Conservation (phyloP, 2,329 filamentous ascomycete species). For the Verticillium klebahnii region DNA sequence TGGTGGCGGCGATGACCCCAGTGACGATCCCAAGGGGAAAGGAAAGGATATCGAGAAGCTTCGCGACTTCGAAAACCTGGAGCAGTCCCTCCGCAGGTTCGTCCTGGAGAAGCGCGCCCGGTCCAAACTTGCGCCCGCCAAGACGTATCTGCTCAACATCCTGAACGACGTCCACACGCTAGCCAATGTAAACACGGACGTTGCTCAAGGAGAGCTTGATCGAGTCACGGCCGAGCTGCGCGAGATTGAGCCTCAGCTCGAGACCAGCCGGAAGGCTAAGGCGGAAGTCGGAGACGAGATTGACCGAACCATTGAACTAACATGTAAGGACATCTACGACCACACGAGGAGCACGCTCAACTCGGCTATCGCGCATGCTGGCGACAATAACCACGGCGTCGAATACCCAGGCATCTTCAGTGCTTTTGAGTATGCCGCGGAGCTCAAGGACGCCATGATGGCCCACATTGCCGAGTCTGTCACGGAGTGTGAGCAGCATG, state of each 20-base stretch:
- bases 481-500: constrained; percentile 75
- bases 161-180: constrained; percentile 81
- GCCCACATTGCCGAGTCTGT: constrained; percentile 80
- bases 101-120: constrained; percentile 93
- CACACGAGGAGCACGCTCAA: constrained; percentile 73
- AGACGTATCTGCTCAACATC: constrained; percentile 92
- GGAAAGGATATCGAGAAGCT: constrained; percentile 86
- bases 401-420: constrained; percentile 81
- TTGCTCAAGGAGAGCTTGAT: constrained; percentile 79
- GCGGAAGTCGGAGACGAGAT: constrained; percentile 76
- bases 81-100: constrained; percentile 84
- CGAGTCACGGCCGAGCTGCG: constrained; percentile 76
- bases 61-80: constrained; percentile 83
- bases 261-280: constrained; percentile 76
- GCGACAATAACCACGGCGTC: constrained; percentile 73
- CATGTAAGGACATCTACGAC: constrained; percentile 80
- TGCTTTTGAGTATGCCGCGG: constrained; percentile 89
- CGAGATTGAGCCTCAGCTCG: constrained; percentile 79
- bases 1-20: constrained; percentile 52
- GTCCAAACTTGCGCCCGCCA: constrained; percentile 92
- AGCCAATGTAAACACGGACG: constrained; percentile 80
- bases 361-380: constrained; percentile 70
- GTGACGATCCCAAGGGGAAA: constrained; percentile 65
- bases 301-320: constrained; percentile 76
- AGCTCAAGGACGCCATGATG: constrained; percentile 87